phyloP scores from a whole-genome alignment of 306 rosid species.

The Mimosa bimucronata region DNA sequence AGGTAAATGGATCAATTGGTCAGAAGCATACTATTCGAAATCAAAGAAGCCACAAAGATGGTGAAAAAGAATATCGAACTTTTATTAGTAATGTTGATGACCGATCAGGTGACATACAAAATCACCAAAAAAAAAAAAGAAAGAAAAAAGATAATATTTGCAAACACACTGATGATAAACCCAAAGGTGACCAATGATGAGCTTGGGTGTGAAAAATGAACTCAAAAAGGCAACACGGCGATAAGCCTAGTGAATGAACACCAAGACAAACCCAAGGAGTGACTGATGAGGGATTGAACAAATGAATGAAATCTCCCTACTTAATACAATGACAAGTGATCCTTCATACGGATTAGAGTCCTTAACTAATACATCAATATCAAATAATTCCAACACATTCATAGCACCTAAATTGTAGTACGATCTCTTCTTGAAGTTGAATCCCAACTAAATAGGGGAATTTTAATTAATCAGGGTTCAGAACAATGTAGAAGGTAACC shows the following conservation, averaged over 20 bases:
- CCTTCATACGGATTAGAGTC: background rate
- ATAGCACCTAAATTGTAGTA: slow-evolving; percentile 8
- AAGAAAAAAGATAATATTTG: background rate
- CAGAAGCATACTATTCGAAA: background rate
- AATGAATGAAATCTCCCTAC: background rate
- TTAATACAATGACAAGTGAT: background rate
- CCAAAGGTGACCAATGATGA: background rate
- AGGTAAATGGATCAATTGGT: slow-evolving; percentile 27
- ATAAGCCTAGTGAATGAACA: background rate
- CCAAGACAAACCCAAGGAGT: background rate
- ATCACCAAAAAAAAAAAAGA: background rate
- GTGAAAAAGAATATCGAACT: background rate
- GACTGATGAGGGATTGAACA: background rate
- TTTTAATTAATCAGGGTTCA: background rate
- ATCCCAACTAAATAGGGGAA: slow-evolving; percentile 6
- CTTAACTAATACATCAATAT: background rate
- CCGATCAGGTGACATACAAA: background rate
- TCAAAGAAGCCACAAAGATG: background rate
- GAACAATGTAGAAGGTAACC: background rate
- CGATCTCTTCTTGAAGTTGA: background rate
- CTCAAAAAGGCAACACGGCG: background rate
- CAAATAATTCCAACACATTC: background rate
- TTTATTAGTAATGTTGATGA: background rate
- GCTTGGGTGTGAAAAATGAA: background rate
- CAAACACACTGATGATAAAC: background rate